Percentiles rank a stretch among this genome's conserved stretches.
Evolutionary conservation across 2,329 filamentous ascomycete species (phyloP).

Genomic region (Aspergillus viridinutans): DNA sequence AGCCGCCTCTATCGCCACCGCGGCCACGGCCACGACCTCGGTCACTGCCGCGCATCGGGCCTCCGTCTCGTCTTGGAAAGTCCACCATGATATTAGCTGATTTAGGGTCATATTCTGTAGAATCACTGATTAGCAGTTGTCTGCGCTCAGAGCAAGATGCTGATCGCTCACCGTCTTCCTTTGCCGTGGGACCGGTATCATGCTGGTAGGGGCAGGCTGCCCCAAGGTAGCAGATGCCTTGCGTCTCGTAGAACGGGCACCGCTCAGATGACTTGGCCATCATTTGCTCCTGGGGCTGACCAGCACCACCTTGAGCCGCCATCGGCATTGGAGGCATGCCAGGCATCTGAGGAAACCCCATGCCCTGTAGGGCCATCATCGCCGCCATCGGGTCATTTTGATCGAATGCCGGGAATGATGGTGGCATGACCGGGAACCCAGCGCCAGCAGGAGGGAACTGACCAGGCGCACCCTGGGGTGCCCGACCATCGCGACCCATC

Average conservation of each 20-base stretch:
- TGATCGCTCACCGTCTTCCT: slow-evolving; percentile 33
- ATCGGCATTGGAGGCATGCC: slow-evolving; percentile 44
- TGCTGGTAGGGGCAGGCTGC: slow-evolving; percentile 57
- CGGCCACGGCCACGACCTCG: slow-evolving; percentile 37
- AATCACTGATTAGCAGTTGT: slow-evolving; percentile 3
- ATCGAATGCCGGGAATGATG: slow-evolving; percentile 51
- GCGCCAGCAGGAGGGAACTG: slow-evolving; percentile 25
- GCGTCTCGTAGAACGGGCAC: slow-evolving; percentile 56
- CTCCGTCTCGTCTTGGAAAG: slow-evolving; percentile 21
- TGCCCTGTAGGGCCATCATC: slow-evolving; percentile 50
- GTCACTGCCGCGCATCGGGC: slow-evolving; percentile 25
- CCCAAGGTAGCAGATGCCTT: slow-evolving; percentile 56
- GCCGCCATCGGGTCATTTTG: slow-evolving; percentile 53
- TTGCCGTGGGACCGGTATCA: slow-evolving; percentile 41
- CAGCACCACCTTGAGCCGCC: slow-evolving; percentile 20
- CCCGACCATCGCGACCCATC: slow-evolving; percentile 28
- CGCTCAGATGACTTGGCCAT: slow-evolving; percentile 36
- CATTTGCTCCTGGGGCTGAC: slow-evolving; percentile 27
- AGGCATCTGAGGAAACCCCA: slow-evolving; percentile 49
- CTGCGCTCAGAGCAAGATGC: background rate
- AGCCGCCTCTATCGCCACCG: slow-evolving; percentile 42
- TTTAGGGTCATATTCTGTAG: slow-evolving; percentile 52
- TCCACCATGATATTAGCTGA: slow-evolving; percentile 43
- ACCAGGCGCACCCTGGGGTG: slow-evolving; percentile 16
- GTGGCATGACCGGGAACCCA: slow-evolving; percentile 37